phyloP scores from a whole-genome alignment of 768 basidiomycete genomes.

The Panaeolus papilionaceus region DNA sequence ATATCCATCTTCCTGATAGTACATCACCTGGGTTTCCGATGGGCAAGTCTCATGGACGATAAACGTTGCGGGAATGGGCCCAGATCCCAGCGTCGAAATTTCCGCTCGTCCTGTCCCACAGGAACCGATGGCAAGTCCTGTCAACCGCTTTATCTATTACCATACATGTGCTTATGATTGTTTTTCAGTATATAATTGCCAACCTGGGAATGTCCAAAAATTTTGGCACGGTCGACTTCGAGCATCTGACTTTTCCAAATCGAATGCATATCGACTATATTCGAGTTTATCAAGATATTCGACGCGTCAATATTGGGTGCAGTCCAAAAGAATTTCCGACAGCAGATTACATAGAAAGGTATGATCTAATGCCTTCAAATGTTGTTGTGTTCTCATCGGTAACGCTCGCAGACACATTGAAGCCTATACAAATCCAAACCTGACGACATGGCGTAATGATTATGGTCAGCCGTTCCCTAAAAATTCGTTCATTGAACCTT shows the following conservation, averaged over 20 bases:
- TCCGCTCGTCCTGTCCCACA: slow-evolving; percentile 73
- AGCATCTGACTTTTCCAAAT: slow-evolving; percentile 75
- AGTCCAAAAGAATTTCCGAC: slow-evolving; percentile 85
- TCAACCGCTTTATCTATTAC: background rate
- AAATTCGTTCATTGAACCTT: slow-evolving; percentile 64
- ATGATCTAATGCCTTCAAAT: slow-evolving; percentile 26
- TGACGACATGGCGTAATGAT: slow-evolving; percentile 77
- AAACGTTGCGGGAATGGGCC: slow-evolving; percentile 63
- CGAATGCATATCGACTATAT: slow-evolving; percentile 86
- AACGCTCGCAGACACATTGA: slow-evolving; percentile 48
- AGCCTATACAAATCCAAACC: slow-evolving; percentile 81
- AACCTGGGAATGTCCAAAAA: slow-evolving; percentile 88
- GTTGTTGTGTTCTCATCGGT: background rate
- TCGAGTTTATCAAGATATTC: slow-evolving; percentile 84
- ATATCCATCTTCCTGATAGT: slow-evolving; percentile 42
- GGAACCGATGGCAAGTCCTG: slow-evolving; percentile 75
- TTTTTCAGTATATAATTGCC: slow-evolving; percentile 74
- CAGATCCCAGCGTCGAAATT: slow-evolving; percentile 63
- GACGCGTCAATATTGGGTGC: slow-evolving; percentile 81
- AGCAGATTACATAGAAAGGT: slow-evolving; percentile 78
- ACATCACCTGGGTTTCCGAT: slow-evolving; percentile 82
- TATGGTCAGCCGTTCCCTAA: slow-evolving; percentile 73
- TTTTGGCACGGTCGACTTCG: slow-evolving; percentile 76
- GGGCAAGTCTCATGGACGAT: slow-evolving; percentile 74
- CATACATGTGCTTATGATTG: slow-evolving; percentile 15